A percentile compares a stretch with the other conserved stretches of the same genome.
These are phyloP conservation scores for Carex pumila DNA, from an alignment of 176 grass and related monocot species.

Conservation along the genomic window DNA sequence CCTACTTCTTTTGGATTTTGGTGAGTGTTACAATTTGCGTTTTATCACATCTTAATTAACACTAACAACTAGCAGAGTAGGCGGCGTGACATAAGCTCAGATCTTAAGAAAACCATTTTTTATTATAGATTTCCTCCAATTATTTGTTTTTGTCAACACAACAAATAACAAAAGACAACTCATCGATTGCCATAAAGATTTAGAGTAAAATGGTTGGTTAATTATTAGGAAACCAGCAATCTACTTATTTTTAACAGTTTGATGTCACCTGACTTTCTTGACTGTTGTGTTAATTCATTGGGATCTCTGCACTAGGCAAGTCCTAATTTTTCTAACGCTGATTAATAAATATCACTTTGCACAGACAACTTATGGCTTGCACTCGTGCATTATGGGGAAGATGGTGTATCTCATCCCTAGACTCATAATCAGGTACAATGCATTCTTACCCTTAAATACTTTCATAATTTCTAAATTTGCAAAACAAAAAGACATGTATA, in stretches of 20 bases:
- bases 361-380: constrained; percentile 38
- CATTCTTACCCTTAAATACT: background rate
- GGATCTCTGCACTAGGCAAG: too few species aligned
- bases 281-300: background rate
- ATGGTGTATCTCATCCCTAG: constrained; percentile 27
- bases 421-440: constrained; percentile 43
- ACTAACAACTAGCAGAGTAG: background rate
- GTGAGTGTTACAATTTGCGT: constrained; percentile 23
- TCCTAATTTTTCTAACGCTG: background rate
- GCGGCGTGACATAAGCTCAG: background rate
- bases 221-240: background rate
- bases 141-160: background rate
- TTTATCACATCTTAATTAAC: background rate
- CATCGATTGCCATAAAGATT: too few species aligned
- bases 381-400: constrained; percentile 60
- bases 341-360: background rate
- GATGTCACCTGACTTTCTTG: background rate
- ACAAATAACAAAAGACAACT: too few species aligned
- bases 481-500: background rate
- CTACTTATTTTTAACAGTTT: background rate
- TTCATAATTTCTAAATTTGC: background rate
- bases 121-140: background rate
- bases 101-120: background rate
- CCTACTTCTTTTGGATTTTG: constrained; percentile 76
- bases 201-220: background rate